Evolutionary conservation across 331 rosid genomes (phyloP), one percentile per base, ranked within the genome.

Genomic region (Ulmus americana): DNA sequence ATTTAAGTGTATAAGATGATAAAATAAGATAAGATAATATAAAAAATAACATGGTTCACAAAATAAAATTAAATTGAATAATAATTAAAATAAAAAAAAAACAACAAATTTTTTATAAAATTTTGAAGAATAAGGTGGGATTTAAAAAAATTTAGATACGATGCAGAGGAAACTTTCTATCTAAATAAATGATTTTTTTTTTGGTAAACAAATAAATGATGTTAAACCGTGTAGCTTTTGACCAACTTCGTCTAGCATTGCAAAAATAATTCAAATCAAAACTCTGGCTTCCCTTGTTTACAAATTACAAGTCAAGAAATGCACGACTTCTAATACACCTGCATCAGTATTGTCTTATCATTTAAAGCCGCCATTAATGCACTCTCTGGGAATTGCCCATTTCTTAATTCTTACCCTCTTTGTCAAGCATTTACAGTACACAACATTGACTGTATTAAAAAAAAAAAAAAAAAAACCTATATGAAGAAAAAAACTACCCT

Each of bases 241-340:
- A 72, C 76, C 71, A 57, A 56, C 40, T 48, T 55, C 47, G 14
- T 60, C 70, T 8, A 18, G 35, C 56, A 59, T 59, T 59, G 39
- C 10, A 53, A 48, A 64, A 48, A 65, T 18, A 67, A 65, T 14
- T 58, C 54, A 58, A 41, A 8, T 45, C 51, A 60, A 43, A 59
- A 40, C 46, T 48, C 28, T 28, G 13, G 11, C 2, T 40, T 45
- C 15, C 41, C 59, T 65, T 28, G 4, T 28, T 28, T 28, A 28
- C 35, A 28, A 28, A 28, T 28, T 28, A 28, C 35, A 28, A 22
- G 58, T 67, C 70, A 73, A 58, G 38, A 38, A 15, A 54, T 59
- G 72, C 73, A 53, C 78, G 59, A 46, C 55, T 63, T 73, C 69
- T 51, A 11, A 59, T 52, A 73, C 72, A 52, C 68, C 68, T 67